Evolutionary conservation across 306 rosid species (phyloP).

Genomic region (Amphicarpaea edgeworthii): DNA sequence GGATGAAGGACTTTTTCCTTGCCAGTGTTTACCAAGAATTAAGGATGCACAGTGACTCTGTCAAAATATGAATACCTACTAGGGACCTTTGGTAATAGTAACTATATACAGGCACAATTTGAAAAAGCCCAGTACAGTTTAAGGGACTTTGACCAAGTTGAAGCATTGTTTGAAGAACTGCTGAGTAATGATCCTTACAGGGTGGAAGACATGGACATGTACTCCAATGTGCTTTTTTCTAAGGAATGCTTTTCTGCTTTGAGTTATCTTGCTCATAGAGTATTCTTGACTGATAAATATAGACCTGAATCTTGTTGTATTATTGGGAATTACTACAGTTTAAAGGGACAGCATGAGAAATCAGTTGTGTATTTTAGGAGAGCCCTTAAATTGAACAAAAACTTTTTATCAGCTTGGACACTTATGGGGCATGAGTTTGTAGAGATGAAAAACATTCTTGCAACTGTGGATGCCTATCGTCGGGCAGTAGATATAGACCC

Average conservation of each 20-base stretch:
- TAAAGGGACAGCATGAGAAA: constrained; percentile 96
- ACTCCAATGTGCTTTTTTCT: no score
- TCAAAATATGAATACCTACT: no score
- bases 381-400: constrained; percentile 94
- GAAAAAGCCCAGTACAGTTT: no score
- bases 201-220: constrained; percentile 98
- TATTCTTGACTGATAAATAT: constrained; percentile 91
- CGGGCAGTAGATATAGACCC: no score
- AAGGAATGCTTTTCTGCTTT: constrained; percentile 85
- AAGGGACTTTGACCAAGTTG: no score
- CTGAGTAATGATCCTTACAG: constrained; percentile 91
- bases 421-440: no score
- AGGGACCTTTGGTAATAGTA: no score
- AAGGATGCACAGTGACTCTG: constrained; percentile 89
- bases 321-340: no score
- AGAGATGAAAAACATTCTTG: no score
- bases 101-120: no score
- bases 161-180: constrained; percentile 93
- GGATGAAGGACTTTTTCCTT: constrained; percentile 98
- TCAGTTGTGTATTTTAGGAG: constrained; percentile 91
- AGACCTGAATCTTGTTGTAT: constrained; percentile 99
- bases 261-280: constrained; percentile 97
- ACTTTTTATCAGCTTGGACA: constrained; percentile 95
- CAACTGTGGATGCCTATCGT: no score
- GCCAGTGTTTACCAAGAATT: constrained; percentile 87